Base-by-base conservation (phyloP, 768 basidiomycete species). In the Naganishia antarctica region DNA sequence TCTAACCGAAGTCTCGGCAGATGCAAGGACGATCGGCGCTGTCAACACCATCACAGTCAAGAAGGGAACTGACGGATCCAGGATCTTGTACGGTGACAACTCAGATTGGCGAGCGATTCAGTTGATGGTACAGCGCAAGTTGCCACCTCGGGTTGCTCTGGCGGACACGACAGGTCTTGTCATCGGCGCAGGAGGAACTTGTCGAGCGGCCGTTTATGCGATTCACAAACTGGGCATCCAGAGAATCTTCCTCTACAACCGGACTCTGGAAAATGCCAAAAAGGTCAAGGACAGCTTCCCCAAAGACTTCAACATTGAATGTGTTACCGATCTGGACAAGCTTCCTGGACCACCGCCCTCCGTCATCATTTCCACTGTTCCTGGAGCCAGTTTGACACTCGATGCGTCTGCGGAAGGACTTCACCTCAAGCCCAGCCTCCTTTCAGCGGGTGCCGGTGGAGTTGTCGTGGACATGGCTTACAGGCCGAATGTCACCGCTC, bases 401-500 rank as follows among this genome's bases (percentile, higher is more conserved):
- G 45, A 83, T 84, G 11, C 70, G 70, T 73, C 57, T 12, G 58
- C 63, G 6, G 73, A 74, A 9, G 73, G 67, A 29, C 77, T 90
- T 18, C 76, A 80, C 40, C 80, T 93, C 13, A 82, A 88, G 2
- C 62, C 69, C 8, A 78, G 80, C 13, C 72, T 96, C 23, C 87
- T 91, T 68, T 75, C 78, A 1, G 82, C 83, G 4, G 53, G 68
- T 6, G 80, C 81, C n/a, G 87, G 87, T 0, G 85, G 85, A 2
- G 83, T 88, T 2, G 87, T 92, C 12, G 82, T 98, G 12, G 96
- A 99, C 70, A 89, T 96, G 87, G 91, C 93, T 21, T 98, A 97
- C 76, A 87, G 87, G 70, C 96, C 93, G 0, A 84, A 86, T 3
- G 82, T 85, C 69, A 98, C 94, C 15, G 87, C 92, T 0, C 76